Conservation (phyloP, 2,329 filamentous ascomycete species). For the Botryosphaeria dothidea region DNA sequence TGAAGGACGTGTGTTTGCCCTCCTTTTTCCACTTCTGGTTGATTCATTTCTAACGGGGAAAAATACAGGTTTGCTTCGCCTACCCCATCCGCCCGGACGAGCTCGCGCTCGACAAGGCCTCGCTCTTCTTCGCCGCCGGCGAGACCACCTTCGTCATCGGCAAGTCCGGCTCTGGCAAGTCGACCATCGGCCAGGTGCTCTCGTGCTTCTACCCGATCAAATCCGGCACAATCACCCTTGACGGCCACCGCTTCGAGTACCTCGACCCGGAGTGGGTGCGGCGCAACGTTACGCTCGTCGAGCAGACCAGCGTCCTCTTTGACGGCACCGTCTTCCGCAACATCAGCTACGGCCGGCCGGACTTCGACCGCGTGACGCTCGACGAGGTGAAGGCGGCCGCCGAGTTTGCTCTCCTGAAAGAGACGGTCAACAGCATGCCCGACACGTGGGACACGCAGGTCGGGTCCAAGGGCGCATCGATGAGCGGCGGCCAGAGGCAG, state of each 20-base stretch:
- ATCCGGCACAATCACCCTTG: slow-evolving; percentile 67
- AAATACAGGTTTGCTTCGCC: slow-evolving; percentile 71
- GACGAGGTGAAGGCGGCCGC: slow-evolving; percentile 63
- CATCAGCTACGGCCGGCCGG: slow-evolving; percentile 67
- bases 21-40: too few species aligned
- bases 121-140: slow-evolving; percentile 70
- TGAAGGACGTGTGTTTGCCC: slow-evolving; percentile 60
- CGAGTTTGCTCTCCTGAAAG: slow-evolving; percentile 67
- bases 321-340: slow-evolving; percentile 78
- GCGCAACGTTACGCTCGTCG: slow-evolving; percentile 75
- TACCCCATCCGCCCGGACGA: slow-evolving; percentile 72
- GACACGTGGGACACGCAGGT: slow-evolving; percentile 71
- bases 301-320: slow-evolving; percentile 81
- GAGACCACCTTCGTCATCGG: slow-evolving; percentile 81
- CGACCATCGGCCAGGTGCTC: slow-evolving; percentile 79
- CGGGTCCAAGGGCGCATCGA: slow-evolving; percentile 65
- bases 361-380: slow-evolving; percentile 51
- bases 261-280: slow-evolving; percentile 73
- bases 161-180: slow-evolving; percentile 88
- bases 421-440: slow-evolving; percentile 67
- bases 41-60: too few species aligned
- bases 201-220: slow-evolving; percentile 72
- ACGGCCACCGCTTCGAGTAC: slow-evolving; percentile 61
- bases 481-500: slow-evolving; percentile 87
- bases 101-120: slow-evolving; percentile 60